Base-by-base conservation (phyloP, 768 basidiomycete species). In the Lactifluus volemus region DNA sequence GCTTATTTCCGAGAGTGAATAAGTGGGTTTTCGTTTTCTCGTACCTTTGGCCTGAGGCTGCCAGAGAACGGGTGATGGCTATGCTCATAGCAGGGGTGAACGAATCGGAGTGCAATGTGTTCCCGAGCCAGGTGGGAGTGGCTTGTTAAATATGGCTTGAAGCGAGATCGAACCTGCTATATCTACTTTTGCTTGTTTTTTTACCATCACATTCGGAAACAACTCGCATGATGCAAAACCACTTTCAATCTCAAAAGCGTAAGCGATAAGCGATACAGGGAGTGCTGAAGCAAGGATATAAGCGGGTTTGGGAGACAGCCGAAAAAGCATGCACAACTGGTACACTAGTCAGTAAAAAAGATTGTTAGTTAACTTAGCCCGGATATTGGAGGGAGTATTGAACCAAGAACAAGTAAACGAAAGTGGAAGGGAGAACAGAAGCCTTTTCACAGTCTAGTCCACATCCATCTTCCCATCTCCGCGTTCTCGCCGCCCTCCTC, bases 1-100 rank as follows among this genome's bases (percentile, higher is more conserved):
- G 8, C 75, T 81, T 65, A 80, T 81, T 64, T 76, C 78, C 59
- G 77, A 74, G 65, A 73, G 73, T 70, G 73, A 74, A 60, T 74
- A 65, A 68, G 53, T 62, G 61, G 51, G 39, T 17, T 51, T 47
- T 45, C 50, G 41, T 41, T n/a, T n/a, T n/a, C 29, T 19, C 58
- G 30, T 49, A 41, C 50, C 45, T 52, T 29, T 36, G 25, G 48
- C 51, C 19, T 36, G 47, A 21, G 44, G 53, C 39, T 39, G 30
- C 45, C 15, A 39, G 57, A 25, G 32, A 49, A 12, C 48, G 36
- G 32, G 49, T 21, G 44, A 30, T 49, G 10, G 44, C 15, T 47
- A 25, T 45, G 29, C 34, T 47, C 41, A 47, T 52, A 51, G 32
- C 42, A 15, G 49, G 53, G 45, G 38, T 49, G 52, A 52, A 54